phyloP scores from a whole-genome alignment of 495 filamentous ascomycete genomes.

The Penicillium arizonense region DNA sequence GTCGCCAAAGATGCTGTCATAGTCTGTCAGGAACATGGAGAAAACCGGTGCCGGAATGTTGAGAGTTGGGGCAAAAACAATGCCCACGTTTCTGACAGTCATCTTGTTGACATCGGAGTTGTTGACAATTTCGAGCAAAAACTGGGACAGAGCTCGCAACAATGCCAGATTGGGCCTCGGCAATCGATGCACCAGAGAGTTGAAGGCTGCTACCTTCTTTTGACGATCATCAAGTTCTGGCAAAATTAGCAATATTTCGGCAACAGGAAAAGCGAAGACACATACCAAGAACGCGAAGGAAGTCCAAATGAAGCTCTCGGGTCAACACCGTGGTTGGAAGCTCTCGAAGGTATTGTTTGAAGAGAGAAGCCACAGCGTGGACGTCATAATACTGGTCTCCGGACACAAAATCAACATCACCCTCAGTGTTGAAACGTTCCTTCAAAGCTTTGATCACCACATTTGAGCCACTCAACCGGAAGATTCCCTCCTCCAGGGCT shows the following conservation, averaged over 20 bases:
- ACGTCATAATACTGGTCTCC: conserved; percentile 91
- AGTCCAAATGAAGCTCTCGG: conserved; percentile 84
- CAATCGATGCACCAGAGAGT: conserved; percentile 78
- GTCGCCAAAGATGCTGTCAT: conserved; percentile 77
- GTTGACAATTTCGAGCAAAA: conserved; percentile 85
- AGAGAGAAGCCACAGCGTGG: conserved; percentile 89
- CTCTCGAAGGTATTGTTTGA: conserved; percentile 93
- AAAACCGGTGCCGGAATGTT: conserved; percentile 97
- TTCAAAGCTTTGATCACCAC: conserved; percentile 87
- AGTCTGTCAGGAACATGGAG: conserved; percentile 89
- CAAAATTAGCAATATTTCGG: conserved; percentile 14
- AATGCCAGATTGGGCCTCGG: conserved; percentile 78
- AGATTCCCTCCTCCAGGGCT: conserved; percentile 87
- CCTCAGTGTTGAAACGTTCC: conserved; percentile 90
- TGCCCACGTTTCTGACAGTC: conserved; percentile 95
- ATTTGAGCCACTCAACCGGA: conserved; percentile 92
- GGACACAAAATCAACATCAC: conserved; percentile 83
- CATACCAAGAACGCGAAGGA: conserved; percentile 81
- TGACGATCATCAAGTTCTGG: conserved; percentile 63
- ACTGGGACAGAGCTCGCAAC: conserved; percentile 77
- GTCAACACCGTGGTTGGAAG: conserved; percentile 89
- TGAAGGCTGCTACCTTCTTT: conserved; percentile 81
- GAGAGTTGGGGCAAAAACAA: conserved; percentile 96
- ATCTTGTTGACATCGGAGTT: conserved; percentile 94
- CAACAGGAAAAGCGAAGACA: neutral